Evolutionary conservation across 176 grass and related monocot species (phyloP).

Genomic region (Musa beccarii): DNA sequence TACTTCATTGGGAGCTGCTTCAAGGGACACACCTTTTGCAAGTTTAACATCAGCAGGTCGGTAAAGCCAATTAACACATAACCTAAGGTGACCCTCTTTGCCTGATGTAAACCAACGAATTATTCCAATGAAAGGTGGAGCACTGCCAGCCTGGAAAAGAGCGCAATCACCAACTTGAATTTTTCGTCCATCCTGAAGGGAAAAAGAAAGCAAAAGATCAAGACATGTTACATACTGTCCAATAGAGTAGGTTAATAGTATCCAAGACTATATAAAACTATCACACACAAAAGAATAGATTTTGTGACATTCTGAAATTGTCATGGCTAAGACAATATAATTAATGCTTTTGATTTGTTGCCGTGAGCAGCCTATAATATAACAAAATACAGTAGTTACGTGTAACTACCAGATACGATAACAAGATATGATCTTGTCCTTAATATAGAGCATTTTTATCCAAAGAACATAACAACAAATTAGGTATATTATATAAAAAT

Average conservation of each 20-base stretch:
- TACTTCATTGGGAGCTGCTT: conserved; percentile 60
- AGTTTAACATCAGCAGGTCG: conserved; percentile 65
- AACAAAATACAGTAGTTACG: neutral
- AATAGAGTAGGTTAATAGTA: neutral
- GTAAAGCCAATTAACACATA: conserved; percentile 82
- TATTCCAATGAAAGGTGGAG: conserved; percentile 72
- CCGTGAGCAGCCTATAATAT: neutral
- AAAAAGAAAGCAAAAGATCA: neutral
- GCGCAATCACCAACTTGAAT: conserved; percentile 60
- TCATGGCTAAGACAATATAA: no score
- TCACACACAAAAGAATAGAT: neutral
- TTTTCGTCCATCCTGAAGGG: conserved; percentile 56
- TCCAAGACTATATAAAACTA: neutral
- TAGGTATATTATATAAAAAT: no score
- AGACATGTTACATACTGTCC: neutral
- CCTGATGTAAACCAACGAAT: conserved; percentile 55
- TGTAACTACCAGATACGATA: no score
- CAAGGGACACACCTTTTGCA: conserved; percentile 45
- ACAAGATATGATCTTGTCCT: no score
- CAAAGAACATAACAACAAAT: no score
- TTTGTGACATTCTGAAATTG: no score
- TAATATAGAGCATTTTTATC: no score
- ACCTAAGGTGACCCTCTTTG: conserved; percentile 36
- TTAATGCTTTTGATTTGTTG: neutral
- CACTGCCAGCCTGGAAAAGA: conserved; percentile 52